Evolutionary conservation across 192 early-diverging fungal species (phyloP).

Genomic region (Coemansia sp.): DNA sequence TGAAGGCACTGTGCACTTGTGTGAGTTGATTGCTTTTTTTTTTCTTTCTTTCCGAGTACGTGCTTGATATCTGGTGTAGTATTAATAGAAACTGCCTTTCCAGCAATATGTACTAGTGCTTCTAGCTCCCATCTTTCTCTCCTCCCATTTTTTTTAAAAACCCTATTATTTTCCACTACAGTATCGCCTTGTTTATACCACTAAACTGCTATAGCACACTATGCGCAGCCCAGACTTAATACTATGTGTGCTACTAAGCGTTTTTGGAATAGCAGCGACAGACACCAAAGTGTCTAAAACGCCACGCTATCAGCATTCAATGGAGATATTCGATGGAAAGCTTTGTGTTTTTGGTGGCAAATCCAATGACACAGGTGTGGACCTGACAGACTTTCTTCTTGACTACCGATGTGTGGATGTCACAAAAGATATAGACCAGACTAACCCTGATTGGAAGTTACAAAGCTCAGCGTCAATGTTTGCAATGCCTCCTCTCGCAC

Average conservation of each 20-base stretch:
- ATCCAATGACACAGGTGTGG: conserved; percentile 6
- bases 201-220: neutral
- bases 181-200: neutral
- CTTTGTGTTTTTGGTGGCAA: conserved; percentile 50
- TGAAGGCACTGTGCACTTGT: too few species aligned
- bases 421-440: conserved; percentile 27
- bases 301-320: conserved; percentile 46
- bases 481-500: conserved; percentile 50
- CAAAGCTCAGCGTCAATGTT: conserved; percentile 45
- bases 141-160: neutral
- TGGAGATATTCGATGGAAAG: conserved; percentile 45
- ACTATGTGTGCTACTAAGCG: conserved; percentile 2
- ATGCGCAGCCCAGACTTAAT: neutral
- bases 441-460: conserved; percentile 24
- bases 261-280: conserved; percentile 1
- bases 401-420: conserved; percentile 45
- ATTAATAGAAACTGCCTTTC: neutral
- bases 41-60: too few species aligned
- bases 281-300: conserved; percentile 7
- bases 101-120: neutral
- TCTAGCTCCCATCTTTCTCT: neutral
- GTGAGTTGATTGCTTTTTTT: neutral
- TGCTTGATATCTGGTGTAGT: neutral
- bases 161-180: conserved; percentile 2
- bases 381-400: conserved; percentile 24